Conservation (phyloP, 2,329 filamentous ascomycete genomes). For the Rutstroemia sp. region DNA sequence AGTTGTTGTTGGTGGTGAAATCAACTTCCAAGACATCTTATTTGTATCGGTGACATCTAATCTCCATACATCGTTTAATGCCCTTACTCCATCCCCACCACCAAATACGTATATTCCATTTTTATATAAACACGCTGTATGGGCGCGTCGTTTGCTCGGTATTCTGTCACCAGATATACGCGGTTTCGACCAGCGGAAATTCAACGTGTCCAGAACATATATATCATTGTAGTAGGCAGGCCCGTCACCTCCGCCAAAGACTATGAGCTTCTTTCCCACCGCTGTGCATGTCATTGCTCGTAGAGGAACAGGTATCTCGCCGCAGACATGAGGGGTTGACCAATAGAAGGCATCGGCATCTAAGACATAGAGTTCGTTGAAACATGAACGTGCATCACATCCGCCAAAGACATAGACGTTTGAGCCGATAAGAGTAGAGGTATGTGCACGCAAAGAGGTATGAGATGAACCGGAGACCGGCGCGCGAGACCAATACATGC, state of each 20-base stretch:
- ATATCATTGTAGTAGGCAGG: constrained; percentile 67
- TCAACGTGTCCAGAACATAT: constrained; percentile 64
- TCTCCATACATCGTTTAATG: constrained; percentile 66
- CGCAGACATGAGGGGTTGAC: constrained; percentile 56
- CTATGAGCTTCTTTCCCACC: constrained; percentile 61
- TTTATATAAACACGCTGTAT: constrained; percentile 65
- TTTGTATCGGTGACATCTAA: constrained; percentile 58
- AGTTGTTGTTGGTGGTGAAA: constrained; percentile 37
- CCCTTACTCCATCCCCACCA: constrained; percentile 62
- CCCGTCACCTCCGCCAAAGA: constrained; percentile 64
- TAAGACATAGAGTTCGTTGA: constrained; percentile 62
- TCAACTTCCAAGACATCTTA: constrained; percentile 62
- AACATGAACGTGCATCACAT: constrained; percentile 59
- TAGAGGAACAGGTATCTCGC: constrained; percentile 57
- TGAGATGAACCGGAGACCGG: constrained; percentile 56
- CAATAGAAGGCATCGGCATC: constrained; percentile 66
- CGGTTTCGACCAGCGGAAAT: constrained; percentile 59
- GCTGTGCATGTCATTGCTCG: constrained; percentile 67
- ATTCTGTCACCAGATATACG: constrained; percentile 48
- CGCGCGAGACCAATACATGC: constrained; percentile 67
- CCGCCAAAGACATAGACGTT: constrained; percentile 64
- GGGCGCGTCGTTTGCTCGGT: constrained; percentile 56
- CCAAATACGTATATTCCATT: constrained; percentile 68
- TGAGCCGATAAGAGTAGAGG: constrained; percentile 57
- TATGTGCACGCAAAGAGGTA: constrained; percentile 57